Evolutionary conservation across 768 basidiomycete species (phyloP), one percentile per base, ranked within the genome.

Genomic region (Collybia sordida): DNA sequence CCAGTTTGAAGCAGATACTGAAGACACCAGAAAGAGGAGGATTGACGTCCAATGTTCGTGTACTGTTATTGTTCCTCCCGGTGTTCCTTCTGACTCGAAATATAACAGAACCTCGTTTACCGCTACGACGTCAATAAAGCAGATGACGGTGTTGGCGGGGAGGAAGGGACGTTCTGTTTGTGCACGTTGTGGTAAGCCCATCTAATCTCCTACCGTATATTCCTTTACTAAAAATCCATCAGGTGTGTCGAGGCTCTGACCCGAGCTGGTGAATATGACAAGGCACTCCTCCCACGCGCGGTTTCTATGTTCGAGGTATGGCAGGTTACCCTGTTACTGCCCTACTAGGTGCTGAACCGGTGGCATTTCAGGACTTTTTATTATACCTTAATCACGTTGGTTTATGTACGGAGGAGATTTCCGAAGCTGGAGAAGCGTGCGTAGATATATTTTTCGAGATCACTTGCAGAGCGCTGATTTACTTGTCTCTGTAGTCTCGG

Each of bases 121-220:
- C 85, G 95, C 6, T 98, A 98, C 66, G 93, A 98, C 62, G 86
- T 89, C 9, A 70, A 66, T 21, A 89, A 89, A 64, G 85, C 90
- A 0, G 86, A 90, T 50, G 96, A 98, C 59, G 96, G 96, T 6
- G 93, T 98, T 12, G 95, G 96, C 1, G 94, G 95, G 1, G 92
- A 96, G 55, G 95, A 97, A 68, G 95, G 95, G 1, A 94, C 90
- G 0, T 97, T 98, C 70, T 92, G 91, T 53, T 72, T 98, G 41
- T 94, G 92, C 60, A 91, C 89, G 0, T 65, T 92, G 6, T 92
- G 88, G 90, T 88, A 45, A 5, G 72, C 64, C 8, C 49, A 40
- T 17, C 21, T 7, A 6, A 23, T 45, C 11, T 11, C n/a, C 23
- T 35, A 22, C 19, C 44, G 14, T 45, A 14, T 18, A 3, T 23